Percentiles rank a stretch among this genome's conserved stretches.
These are phyloP conservation scores for Purpureocillium lavendulum DNA, from an alignment of 2,329 filamentous ascomycete species.

Conservation along the genomic window DNA sequence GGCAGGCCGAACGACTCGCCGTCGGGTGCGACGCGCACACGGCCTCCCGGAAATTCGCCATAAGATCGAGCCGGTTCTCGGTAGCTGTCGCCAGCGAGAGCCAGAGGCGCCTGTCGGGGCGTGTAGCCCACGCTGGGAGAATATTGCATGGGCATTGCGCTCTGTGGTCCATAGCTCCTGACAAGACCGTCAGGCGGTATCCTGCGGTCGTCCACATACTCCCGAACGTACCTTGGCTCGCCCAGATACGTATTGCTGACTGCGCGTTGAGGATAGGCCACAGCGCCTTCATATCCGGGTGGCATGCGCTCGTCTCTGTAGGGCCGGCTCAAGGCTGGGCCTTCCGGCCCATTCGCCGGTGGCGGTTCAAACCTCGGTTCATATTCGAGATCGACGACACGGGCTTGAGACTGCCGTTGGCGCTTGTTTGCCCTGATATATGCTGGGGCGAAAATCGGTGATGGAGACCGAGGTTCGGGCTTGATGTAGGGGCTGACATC, in stretches of 20 bases:
- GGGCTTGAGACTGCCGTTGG: constrained; percentile 37
- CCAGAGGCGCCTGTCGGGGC: constrained; percentile 32
- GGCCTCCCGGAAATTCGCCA: constrained; percentile 30
- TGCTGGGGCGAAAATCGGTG: constrained; percentile 45
- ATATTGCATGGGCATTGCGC: constrained; percentile 27
- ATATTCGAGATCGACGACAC: constrained; percentile 19
- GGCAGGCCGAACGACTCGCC: constrained; percentile 42
- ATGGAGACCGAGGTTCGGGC: constrained; percentile 55
- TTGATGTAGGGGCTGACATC: constrained; percentile 51
- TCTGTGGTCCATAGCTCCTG: constrained; percentile 27
- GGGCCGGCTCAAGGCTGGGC: constrained; percentile 20
- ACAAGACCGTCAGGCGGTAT: constrained; percentile 19
- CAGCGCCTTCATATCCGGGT: constrained; percentile 23
- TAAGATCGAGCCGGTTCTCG: constrained; percentile 34
- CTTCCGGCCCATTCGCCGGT: constrained; percentile 23
- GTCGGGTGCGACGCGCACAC: constrained; percentile 41
- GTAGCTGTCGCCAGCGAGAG: constrained; percentile 30
- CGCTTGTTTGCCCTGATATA: constrained; percentile 49
- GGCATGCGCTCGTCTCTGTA: constrained; percentile 21
- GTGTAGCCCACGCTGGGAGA: constrained; percentile 26
- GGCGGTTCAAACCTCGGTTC: constrained; percentile 36
- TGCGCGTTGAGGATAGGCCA: constrained; percentile 14
- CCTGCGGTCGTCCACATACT: constrained; percentile 23
- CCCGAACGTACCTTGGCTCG: constrained; percentile 21
- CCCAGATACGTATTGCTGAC: constrained; percentile 16